Percentiles rank a stretch among this genome's conserved stretches.
These are phyloP conservation scores for Tephrocybe sp. DNA, from an alignment of 768 basidiomycete genomes.

Conservation along the genomic window DNA sequence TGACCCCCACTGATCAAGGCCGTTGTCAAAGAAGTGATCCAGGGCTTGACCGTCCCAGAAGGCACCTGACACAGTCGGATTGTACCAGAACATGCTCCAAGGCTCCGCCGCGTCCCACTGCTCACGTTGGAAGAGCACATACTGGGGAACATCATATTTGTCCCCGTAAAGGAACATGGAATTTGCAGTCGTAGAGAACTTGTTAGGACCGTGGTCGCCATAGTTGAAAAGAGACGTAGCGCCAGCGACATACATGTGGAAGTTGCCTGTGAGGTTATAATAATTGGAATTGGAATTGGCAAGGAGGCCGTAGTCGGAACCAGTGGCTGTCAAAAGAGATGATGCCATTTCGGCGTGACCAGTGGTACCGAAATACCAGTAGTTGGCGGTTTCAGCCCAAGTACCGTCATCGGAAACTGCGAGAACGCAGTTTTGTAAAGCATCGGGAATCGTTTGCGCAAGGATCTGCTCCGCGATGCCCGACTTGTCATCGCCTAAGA, in stretches of 20 bases:
- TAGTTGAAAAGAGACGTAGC: constrained; percentile 84
- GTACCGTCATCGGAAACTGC: constrained; percentile 72
- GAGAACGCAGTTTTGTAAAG: constrained; percentile 69
- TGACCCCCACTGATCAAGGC: constrained; percentile 79
- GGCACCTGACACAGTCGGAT: constrained; percentile 77
- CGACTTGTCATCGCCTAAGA: constrained; percentile 78
- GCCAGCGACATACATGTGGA: constrained; percentile 87
- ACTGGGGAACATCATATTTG: constrained; percentile 67
- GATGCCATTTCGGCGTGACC: constrained; percentile 88
- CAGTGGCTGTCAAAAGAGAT: constrained; percentile 81
- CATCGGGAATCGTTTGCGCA: constrained; percentile 66
- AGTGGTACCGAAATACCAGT: constrained; percentile 94
- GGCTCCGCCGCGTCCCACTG: constrained; percentile 79
- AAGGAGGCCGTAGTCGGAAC: constrained; percentile 75
- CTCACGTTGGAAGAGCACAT: constrained; percentile 89
- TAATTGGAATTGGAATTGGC: constrained; percentile 69
- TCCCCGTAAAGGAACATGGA: constrained; percentile 74
- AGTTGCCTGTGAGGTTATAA: constrained; percentile 63
- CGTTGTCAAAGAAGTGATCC: constrained; percentile 78
- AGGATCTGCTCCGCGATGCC: constrained; percentile 70
- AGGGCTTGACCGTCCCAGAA: constrained; percentile 88
- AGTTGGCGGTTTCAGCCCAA: constrained; percentile 93
- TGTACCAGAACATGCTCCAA: constrained; percentile 92
- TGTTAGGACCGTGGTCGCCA: constrained; percentile 91
- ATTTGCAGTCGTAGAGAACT: constrained; percentile 93